Base-by-base conservation (phyloP, 139 green algal genomes). In the Mesotaenium endlicherianum region DNA sequence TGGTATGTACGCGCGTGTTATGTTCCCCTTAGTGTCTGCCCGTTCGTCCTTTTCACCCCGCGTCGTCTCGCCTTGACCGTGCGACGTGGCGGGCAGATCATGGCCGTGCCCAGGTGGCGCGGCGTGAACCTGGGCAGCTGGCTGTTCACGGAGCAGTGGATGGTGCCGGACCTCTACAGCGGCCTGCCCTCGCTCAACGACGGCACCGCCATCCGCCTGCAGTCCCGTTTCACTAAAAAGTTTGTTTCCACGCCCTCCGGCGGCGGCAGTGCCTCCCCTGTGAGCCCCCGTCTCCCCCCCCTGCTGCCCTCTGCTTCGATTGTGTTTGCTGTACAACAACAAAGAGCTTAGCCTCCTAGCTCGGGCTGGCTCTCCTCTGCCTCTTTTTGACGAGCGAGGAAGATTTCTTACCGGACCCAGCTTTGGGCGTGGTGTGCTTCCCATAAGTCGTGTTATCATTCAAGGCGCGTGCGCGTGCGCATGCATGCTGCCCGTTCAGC, bases 111-210 rank as follows among this genome's bases (percentile, higher is more conserved):
- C 20, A 36, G 34, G 11, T 74, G 75, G 36, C 55, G 55, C 64
- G 77, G 77, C 2, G 68, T 76, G 36, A 84, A 84, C 39, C 57
- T 84, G 11, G 77, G 77, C 38, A 53, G 77, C 11, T 75, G 53
- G 53, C 38, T 84, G 38, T 11, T 84, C 20, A 8, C 34, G 57
- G 77, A 84, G 77, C 59, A 84, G 77, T 84, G 77, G 77, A 84
- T 84, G 77, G 39, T 36, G 4, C 77, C 77, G n/a, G 26, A 31
- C 39, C 53, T 82, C n/a, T 84, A 84, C 2, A 53, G 78, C 34
- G 68, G 68, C 30, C 34, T 84, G 38, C 77, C 77, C n/a, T 53
- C 49, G 31, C 77, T 84, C 5, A 40, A 77, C 6, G 77, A 84
- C 47, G 77, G 77, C 8, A 14, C 60, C 5, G 43, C 60, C 6